Evolutionary conservation across 192 early-diverging fungal species (phyloP).

Genomic region (Phlyctochytrium bullatum): DNA sequence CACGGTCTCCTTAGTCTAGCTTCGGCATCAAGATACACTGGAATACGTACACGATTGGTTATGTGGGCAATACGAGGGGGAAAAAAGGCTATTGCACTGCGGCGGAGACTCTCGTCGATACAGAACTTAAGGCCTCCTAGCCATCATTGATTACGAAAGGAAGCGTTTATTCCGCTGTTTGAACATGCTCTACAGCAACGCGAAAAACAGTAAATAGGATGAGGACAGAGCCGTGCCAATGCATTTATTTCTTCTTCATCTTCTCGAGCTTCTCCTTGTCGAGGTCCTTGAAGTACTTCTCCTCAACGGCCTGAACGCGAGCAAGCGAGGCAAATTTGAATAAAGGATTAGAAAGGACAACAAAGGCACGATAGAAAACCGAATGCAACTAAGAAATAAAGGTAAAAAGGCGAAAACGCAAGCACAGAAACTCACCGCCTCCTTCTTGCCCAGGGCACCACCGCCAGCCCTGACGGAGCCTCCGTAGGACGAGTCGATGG

Average conservation of each 20-base stretch:
- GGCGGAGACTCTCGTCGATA: too few species aligned
- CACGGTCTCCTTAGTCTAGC: too few species aligned
- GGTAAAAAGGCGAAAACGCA: not conserved
- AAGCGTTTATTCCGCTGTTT: too few species aligned
- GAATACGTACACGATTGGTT: too few species aligned
- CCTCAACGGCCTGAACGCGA: slow-evolving; percentile 3
- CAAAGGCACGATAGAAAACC: not conserved
- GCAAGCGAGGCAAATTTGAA: not conserved
- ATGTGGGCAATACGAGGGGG: too few species aligned
- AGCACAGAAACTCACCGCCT: not conserved
- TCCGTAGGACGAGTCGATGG: slow-evolving; percentile 2
- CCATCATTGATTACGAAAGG: too few species aligned
- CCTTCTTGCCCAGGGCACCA: slow-evolving; percentile 6
- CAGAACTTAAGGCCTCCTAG: too few species aligned
- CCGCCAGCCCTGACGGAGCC: slow-evolving; percentile 7
- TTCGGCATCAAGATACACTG: too few species aligned
- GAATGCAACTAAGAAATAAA: not conserved
- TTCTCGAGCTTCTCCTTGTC: slow-evolving; percentile 1
- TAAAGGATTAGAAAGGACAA: not conserved
- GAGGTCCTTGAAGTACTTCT: slow-evolving; percentile 2
- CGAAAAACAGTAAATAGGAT: too few species aligned
- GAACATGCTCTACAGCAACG: too few species aligned
- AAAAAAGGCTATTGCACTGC: too few species aligned
- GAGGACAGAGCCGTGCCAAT: too few species aligned
- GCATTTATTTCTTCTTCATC: not conserved